Percentiles rank a stretch among this genome's conserved stretches.
These are phyloP conservation scores for Grosmannia huntii DNA, from an alignment of 2,329 filamentous ascomycete species.

Conservation along the genomic window DNA sequence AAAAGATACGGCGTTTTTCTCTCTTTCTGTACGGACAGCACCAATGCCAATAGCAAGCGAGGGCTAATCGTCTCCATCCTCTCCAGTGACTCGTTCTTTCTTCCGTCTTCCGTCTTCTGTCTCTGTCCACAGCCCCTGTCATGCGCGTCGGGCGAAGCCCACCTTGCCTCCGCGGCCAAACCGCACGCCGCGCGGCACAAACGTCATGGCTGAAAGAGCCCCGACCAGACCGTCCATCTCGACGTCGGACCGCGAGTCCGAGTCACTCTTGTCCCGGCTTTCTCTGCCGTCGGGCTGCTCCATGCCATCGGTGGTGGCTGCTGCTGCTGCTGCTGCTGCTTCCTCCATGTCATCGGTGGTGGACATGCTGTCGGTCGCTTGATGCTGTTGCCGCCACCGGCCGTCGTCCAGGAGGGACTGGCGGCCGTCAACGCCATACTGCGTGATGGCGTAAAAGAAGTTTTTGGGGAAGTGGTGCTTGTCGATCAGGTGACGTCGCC, in stretches of 20 bases:
- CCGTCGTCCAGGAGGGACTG: constrained; percentile 62
- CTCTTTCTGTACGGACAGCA: not conserved
- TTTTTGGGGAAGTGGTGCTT: constrained; percentile 86
- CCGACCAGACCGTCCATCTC: constrained; percentile 47
- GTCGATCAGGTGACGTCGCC: constrained; percentile 79
- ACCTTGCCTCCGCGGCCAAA: constrained; percentile 46
- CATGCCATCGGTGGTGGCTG: not conserved
- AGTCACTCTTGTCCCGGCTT: not conserved
- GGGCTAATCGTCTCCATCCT: not conserved
- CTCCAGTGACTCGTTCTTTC: not conserved
- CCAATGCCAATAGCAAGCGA: not conserved
- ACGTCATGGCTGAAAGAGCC: constrained; percentile 59
- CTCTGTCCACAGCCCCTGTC: not conserved
- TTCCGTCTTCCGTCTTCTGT: not conserved
- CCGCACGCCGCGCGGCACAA: constrained; percentile 54
- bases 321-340: not conserved
- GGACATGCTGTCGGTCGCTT: not conserved
- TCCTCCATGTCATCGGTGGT: not conserved
- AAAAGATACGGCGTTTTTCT: not conserved
- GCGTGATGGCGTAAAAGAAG: constrained; percentile 79
- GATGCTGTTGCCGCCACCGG: constrained; percentile 13
- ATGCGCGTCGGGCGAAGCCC: constrained; percentile 38
- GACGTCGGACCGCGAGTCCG: constrained; percentile 8
- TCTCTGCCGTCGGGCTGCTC: not conserved
- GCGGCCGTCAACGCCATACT: constrained; percentile 78